Evolutionary conservation across 1,139 yeast species (phyloP), one percentile per base, ranked within the genome.

Genomic region (Kodamaea ohmeri): DNA sequence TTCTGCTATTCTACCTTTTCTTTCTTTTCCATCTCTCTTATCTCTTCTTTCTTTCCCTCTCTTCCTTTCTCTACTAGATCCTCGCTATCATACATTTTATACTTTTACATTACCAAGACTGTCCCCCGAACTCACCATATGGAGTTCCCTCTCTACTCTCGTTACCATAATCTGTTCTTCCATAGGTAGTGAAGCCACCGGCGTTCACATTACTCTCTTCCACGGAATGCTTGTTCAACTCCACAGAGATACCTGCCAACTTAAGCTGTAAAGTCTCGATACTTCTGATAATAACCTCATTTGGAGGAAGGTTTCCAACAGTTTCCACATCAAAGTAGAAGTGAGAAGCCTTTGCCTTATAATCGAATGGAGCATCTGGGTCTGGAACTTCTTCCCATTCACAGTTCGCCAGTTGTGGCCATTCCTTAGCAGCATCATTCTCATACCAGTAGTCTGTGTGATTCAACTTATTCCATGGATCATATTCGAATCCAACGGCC

Each of bases 391-490:
- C 98, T 67, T 92, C 99, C 83, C 94, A 92, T 52, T 87, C 96
- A 49, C 95, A 80, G 63, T 94, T 92, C 48, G 78, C 78, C 34
- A 89, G 78, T 49, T 74, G 77, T 30, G 97, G 97, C 99, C 99
- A 92, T 67, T 92, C 99, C 34, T 74, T 78, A 31, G 78, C 88
- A 25, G 87, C 83, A 56, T 82, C 86, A 45, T 82, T 94, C 63
- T 92, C 98, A 59, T 83, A 88, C 99, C 99, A 92, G 57, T 78
- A 86, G 52, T 89, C 96, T 0, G 98, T 92, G 59, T 92, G 98
- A 55, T 84, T 83, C 51, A 94, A 73, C 65, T 92, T 94, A 63
- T 92, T 92, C 95, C 96, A 92, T n/a, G 99, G 99, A 58, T 92
- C 99, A 56, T 92, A 92, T 63, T 92, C 99, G 55, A 92, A 92